These are phyloP conservation scores for Pyrrhoderma noxium DNA, from an alignment of 1,284 basidiomycete genomes.

Conservation along the genomic window DNA sequence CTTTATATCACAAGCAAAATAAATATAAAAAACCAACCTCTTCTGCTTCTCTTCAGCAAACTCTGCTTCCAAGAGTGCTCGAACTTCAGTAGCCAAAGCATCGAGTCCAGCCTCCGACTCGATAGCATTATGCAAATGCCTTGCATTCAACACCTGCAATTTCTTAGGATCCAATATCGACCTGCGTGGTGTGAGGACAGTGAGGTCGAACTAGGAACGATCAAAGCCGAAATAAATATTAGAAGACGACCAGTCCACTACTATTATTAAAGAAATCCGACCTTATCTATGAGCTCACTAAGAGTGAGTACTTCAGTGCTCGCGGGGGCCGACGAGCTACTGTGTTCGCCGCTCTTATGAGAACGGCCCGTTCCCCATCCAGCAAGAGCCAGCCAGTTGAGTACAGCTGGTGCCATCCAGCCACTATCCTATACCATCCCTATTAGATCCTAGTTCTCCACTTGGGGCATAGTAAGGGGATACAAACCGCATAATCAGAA, in stretches of 20 bases:
- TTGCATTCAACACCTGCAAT: constrained; percentile 72
- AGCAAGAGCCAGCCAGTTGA: constrained; percentile 91
- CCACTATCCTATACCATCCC: constrained; percentile 40
- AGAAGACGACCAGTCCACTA: not conserved
- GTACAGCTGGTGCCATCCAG: constrained; percentile 84
- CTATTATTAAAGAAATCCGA: constrained; percentile 22
- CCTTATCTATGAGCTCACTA: constrained; percentile 55
- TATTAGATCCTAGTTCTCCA: not conserved
- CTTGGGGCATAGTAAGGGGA: not conserved
- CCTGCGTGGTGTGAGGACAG: constrained; percentile 66
- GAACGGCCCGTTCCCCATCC: constrained; percentile 73
- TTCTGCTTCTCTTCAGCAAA: not conserved
- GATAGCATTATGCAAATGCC: constrained; percentile 48
- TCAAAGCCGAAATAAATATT: not conserved
- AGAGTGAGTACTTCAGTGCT: constrained; percentile 62
- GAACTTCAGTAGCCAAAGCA: not conserved
- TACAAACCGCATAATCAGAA: constrained; percentile 74
- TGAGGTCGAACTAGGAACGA: constrained; percentile 64
- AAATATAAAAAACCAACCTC: not conserved
- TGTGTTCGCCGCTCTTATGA: constrained; percentile 21
- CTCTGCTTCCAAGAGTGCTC: not conserved
- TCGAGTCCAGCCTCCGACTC: not conserved
- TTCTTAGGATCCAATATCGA: constrained; percentile 66
- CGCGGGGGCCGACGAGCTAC: constrained; percentile 39
- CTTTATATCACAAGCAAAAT: too few relatives aligned